Percentiles rank a stretch among this genome's conserved stretches.
Evolutionary conservation across 2,329 filamentous ascomycete genomes (phyloP).

Genomic region (Neofusicoccum laricinum): DNA sequence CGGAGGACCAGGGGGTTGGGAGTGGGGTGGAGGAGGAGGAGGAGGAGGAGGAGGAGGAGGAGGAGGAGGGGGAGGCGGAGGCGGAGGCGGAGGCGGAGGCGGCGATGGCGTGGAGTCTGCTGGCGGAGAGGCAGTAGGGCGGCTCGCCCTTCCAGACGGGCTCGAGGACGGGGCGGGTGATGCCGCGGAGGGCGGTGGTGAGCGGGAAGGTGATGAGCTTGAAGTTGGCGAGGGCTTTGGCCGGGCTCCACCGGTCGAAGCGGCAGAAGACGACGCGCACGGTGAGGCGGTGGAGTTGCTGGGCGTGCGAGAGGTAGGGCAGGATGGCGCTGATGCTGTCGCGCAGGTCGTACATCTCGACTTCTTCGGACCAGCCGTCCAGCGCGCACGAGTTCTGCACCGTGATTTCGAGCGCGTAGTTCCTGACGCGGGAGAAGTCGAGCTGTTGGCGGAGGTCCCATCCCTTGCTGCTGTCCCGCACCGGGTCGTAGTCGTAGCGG

Average conservation of each 20-base stretch:
- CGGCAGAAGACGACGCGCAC: slow-evolving; percentile 28
- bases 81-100: neutral
- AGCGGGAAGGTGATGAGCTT: slow-evolving; percentile 30
- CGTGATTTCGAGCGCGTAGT: slow-evolving; percentile 32
- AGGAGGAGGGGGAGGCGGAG: neutral
- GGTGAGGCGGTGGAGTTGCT: slow-evolving; percentile 28
- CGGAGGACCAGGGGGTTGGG: neutral
- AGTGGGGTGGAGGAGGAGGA: slow-evolving; percentile 21
- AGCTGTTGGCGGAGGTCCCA: slow-evolving; percentile 28
- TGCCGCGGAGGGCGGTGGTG: slow-evolving; percentile 29
- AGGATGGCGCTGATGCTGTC: slow-evolving; percentile 5
- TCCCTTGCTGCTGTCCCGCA: slow-evolving; percentile 22
- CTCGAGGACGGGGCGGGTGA: slow-evolving; percentile 26
- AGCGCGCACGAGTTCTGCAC: slow-evolving; percentile 24
- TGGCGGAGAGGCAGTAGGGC: neutral
- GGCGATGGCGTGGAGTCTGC: neutral
- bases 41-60: slow-evolving; percentile 15
- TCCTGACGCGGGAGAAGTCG: slow-evolving; percentile 29
- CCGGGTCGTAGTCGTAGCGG: slow-evolving; percentile 20
- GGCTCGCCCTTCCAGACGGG: slow-evolving; percentile 25
- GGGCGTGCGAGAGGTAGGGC: slow-evolving; percentile 19
- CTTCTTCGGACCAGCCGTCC: slow-evolving; percentile 31
- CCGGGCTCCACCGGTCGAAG: slow-evolving; percentile 24
- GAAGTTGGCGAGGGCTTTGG: slow-evolving; percentile 24
- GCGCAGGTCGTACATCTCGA: slow-evolving; percentile 36